phyloP scores from a whole-genome alignment of 2,329 filamentous ascomycete genomes.

The Acephala macrosclerotiorum region DNA sequence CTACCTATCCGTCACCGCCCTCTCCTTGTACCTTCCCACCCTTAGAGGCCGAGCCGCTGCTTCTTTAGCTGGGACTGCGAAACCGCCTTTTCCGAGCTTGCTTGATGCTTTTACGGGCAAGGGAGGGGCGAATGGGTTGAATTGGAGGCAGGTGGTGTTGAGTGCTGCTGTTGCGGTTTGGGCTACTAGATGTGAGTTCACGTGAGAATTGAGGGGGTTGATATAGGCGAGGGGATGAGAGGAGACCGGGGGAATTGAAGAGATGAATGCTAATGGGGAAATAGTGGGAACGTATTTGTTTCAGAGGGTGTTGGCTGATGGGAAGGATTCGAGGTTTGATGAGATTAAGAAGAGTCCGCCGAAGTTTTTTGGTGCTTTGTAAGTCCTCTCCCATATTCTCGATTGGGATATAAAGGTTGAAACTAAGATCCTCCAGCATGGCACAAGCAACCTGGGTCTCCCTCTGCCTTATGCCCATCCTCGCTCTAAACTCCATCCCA shows the following conservation, averaged over 20 bases:
- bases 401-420: neutral
- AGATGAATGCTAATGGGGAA: constrained; percentile 3
- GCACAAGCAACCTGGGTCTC: constrained; percentile 74
- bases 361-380: constrained; percentile 62
- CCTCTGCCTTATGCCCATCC: constrained; percentile 69
- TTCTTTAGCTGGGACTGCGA: constrained; percentile 47
- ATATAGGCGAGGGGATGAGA: too few species aligned
- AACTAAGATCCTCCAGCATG: constrained; percentile 37
- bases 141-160: constrained; percentile 67
- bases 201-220: neutral
- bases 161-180: constrained; percentile 65
- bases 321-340: constrained; percentile 66
- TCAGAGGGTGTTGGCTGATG: constrained; percentile 63
- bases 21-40: constrained; percentile 67
- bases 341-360: constrained; percentile 57
- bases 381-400: constrained; percentile 41
- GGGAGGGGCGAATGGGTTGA: constrained; percentile 51
- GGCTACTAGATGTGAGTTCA: constrained; percentile 62
- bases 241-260: neutral
- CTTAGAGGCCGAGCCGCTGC: constrained; percentile 61
- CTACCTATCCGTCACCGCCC: constrained; percentile 68
- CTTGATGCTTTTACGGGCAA: constrained; percentile 52
- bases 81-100: constrained; percentile 55
- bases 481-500: constrained; percentile 69
- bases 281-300: constrained; percentile 71